Conservation (phyloP, 73 alveolate species). For the Symbiodinium pilosum region DNA sequence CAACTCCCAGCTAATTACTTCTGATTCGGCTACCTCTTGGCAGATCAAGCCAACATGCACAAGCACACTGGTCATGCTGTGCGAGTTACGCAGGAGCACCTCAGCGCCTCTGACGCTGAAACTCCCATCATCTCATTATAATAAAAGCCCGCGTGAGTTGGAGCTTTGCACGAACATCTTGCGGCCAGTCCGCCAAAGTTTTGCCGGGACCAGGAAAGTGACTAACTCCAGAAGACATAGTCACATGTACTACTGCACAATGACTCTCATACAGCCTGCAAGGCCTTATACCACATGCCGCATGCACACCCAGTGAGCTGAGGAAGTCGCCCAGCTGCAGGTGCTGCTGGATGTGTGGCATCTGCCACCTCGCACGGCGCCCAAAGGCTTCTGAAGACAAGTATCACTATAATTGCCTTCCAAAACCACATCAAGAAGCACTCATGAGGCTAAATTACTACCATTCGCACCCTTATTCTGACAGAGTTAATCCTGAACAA, state of each 20-base stretch:
- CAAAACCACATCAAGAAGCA: neutral
- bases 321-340: neutral
- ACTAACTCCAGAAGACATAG: neutral
- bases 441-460: too few species aligned
- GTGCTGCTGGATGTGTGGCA: neutral
- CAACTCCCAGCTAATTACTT: neutral
- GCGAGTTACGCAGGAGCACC: neutral
- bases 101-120: neutral
- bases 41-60: neutral
- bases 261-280: neutral
- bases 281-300: neutral
- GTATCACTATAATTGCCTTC: neutral
- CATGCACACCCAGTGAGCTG: neutral
- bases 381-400: neutral
- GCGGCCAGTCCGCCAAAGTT: neutral
- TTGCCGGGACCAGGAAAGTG: neutral
- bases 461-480: neutral
- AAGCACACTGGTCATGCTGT: neutral
- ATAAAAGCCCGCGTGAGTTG: neutral
- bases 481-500: neutral
- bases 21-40: neutral
- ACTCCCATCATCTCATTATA: neutral
- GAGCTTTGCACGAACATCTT: neutral
- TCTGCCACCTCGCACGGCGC: neutral
- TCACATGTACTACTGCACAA: neutral